Evolutionary conservation across 1,284 basidiomycete genomes (phyloP), one percentile per base, ranked within the genome.

Genomic region (Marasmius sp.): DNA sequence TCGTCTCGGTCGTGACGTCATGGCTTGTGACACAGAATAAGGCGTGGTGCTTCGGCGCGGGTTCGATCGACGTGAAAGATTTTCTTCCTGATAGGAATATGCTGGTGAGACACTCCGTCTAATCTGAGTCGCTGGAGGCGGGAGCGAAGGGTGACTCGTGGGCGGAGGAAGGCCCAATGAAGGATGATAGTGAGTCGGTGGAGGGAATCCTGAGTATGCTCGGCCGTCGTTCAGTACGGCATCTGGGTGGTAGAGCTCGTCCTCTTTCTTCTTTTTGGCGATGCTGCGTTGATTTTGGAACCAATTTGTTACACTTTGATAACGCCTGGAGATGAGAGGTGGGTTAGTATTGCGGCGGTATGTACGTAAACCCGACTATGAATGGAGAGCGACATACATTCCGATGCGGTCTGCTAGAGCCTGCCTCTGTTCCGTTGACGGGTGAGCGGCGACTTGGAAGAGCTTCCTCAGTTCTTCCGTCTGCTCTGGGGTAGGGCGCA

Each of bases 251-350:
- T 70, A 66, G 18, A 70, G 68, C 38, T 77, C 73, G 61, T 83
- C 86, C 64, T 88, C 86, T 66, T 78, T 81, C 66, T 82, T 83
- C 75, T 86, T 89, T 77, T 85, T 89, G 47, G 86, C 84, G 67
- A 88, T 81, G 71, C 86, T 89, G 69, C 87, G 87, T 71, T 92
- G 89, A 70, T 91, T 91, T 79, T 91, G 89, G 74, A 92, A 92
- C 91, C 90, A 92, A 71, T 91, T 91, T 2, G 87, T 90, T 63
- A 92, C 85, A 63, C 85, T 89, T 74, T 89, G 85, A 75, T 88
- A 83, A 65, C 84, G 86, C 88, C 89, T 92, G 68, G 55, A 64
- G 70, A 64, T 69, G 59, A 66, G 58, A 58, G 54, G 55, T 57
- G 61, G 68, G 65, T 61, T 68, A 64, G 58, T 67, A 70, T 60